Percentiles rank a stretch among this genome's conserved stretches.
These are phyloP conservation scores for Ceratocystiopsis sp. DNA, from an alignment of 2,329 filamentous ascomycete species.

Conservation along the genomic window DNA sequence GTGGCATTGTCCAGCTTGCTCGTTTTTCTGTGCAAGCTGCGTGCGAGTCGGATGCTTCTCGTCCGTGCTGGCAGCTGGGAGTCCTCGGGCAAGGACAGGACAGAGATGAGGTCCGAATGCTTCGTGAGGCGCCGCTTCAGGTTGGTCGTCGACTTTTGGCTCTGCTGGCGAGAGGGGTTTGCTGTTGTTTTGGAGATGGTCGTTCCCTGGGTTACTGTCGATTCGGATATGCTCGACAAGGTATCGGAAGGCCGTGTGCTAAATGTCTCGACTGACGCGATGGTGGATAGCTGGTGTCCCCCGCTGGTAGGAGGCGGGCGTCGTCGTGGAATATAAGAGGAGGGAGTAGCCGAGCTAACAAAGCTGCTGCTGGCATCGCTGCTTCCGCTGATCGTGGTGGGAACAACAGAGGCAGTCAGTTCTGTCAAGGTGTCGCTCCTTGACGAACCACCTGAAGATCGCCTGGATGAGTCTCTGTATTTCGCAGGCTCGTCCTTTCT, in stretches of 20 bases:
- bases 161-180: constrained; percentile 27
- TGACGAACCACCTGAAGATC: constrained; percentile 16
- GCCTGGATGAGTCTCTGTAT: background rate
- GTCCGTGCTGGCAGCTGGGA: constrained; percentile 37
- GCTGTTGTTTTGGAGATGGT: constrained; percentile 29
- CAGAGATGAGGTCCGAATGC: constrained; percentile 86
- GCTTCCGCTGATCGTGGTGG: constrained; percentile 9
- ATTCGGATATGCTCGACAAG: constrained; percentile 30
- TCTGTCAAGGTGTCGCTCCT: constrained; percentile 10
- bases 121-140: constrained; percentile 68
- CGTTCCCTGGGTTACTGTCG: constrained; percentile 36
- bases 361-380: constrained; percentile 9
- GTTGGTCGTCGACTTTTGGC: constrained; percentile 25
- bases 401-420: constrained; percentile 16
- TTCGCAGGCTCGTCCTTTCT: too few relatives aligned
- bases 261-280: constrained; percentile 33
- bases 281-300: constrained; percentile 38
- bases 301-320: constrained; percentile 36
- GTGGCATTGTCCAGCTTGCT: constrained; percentile 51
- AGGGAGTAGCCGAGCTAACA: constrained; percentile 5
- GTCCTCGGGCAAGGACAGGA: constrained; percentile 47
- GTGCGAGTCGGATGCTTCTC: constrained; percentile 56
- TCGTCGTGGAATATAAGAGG: constrained; percentile 11
- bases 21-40: constrained; percentile 60
- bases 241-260: constrained; percentile 30